phyloP scores from a whole-genome alignment of 352 stramenopile species.

The Phytopythium litorale region DNA sequence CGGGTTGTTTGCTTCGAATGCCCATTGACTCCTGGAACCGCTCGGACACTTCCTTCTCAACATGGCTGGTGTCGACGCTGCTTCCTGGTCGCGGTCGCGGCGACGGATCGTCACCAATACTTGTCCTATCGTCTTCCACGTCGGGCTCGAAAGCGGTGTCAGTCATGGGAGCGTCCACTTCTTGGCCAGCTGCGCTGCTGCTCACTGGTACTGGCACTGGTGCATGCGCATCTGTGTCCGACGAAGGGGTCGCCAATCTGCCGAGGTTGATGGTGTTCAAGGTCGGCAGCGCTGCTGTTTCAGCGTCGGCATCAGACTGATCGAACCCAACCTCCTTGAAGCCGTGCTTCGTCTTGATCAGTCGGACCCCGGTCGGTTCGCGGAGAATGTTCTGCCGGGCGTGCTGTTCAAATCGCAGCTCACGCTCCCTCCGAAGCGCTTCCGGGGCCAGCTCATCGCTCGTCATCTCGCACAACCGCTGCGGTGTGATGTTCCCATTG shows the following conservation, averaged over 20 bases:
- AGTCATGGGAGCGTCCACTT: background rate
- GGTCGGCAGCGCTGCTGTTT: constrained; percentile 3
- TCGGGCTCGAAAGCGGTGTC: background rate
- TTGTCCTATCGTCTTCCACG: constrained; percentile 1
- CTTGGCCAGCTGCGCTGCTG: background rate
- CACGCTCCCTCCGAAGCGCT: constrained; percentile 38
- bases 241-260: too few relatives aligned
- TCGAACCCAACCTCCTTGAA: constrained; percentile 42
- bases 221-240: background rate
- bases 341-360: constrained; percentile 54
- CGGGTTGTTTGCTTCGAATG: constrained; percentile 2
- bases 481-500: constrained; percentile 14
- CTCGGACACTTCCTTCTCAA: background rate
- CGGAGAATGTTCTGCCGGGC: constrained; percentile 41
- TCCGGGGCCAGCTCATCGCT: constrained; percentile 48
- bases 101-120: background rate
- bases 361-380: constrained; percentile 17
- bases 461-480: constrained; percentile 35
- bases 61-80: background rate
- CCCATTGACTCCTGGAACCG: constrained; percentile 2
- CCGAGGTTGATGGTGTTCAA: constrained; percentile 12
- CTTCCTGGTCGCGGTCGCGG: background rate
- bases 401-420: constrained; percentile 37
- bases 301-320: constrained; percentile 4
- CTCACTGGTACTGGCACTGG: background rate